phyloP scores from a whole-genome alignment of 441 rosid species.

The Pelargonium citronellum region DNA sequence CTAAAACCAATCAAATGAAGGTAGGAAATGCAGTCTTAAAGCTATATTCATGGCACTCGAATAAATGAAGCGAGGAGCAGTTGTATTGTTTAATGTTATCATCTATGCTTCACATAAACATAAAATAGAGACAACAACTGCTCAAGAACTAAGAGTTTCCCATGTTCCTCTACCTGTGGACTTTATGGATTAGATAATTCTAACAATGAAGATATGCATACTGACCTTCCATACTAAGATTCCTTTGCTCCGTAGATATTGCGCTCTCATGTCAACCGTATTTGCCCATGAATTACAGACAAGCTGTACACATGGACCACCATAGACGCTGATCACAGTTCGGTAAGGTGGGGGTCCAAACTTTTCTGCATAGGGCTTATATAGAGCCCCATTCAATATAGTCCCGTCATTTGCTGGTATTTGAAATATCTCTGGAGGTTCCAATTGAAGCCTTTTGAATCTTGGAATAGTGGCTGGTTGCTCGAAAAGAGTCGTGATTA shows the following conservation, averaged over 20 bases:
- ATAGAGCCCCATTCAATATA: slow-evolving; percentile 58
- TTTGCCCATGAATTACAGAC: slow-evolving; percentile 73
- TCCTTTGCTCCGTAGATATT: slow-evolving; percentile 79
- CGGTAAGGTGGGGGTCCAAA: slow-evolving; percentile 92
- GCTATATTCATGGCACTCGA: no score
- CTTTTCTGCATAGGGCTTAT: slow-evolving; percentile 58
- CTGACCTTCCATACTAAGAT: slow-evolving; percentile 90
- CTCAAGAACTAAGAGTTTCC: background rate
- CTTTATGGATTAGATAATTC: background rate
- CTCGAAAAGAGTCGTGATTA: slow-evolving; percentile 60
- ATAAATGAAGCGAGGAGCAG: no score
- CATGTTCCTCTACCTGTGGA: background rate
- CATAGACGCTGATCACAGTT: slow-evolving; percentile 75
- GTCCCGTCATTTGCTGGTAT: slow-evolving; percentile 72
- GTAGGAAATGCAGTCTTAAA: no score
- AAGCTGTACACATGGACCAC: slow-evolving; percentile 78
- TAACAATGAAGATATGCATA: background rate
- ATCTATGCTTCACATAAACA: background rate
- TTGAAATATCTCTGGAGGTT: slow-evolving; percentile 70
- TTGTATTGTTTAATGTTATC: no score
- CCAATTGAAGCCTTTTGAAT: slow-evolving; percentile 50
- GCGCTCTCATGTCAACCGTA: slow-evolving; percentile 93
- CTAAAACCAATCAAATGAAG: no score
- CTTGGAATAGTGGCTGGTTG: slow-evolving; percentile 46
- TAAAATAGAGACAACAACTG: background rate